Base-by-base conservation (phyloP, 495 filamentous ascomycete species). In the Podospora pseudocomata region DNA sequence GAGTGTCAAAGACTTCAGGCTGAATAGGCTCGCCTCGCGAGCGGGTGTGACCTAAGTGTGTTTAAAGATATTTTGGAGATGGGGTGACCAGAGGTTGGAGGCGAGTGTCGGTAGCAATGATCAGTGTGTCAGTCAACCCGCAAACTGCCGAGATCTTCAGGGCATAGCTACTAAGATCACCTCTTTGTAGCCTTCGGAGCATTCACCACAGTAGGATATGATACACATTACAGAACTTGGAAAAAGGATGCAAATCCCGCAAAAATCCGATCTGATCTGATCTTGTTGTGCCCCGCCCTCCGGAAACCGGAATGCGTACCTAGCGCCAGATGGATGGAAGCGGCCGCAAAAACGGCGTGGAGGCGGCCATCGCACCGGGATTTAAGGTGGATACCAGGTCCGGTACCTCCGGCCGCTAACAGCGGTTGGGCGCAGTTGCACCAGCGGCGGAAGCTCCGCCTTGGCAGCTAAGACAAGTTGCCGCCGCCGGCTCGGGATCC, bases 1-100 rank as follows among this genome's bases (percentile, higher is more conserved):
- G 39, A 49, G 39, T 49, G 39, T 18, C 15, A 16, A 16, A 16
- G 39, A 13, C 6, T 27, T 67, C 62, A 63, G 65, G 59, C 65
- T 67, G 62, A 67, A 67, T 32, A 13, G 39, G 13, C 39, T 49
- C 39, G 39, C 39, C 39, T 49, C 39, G 39, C 39, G 9, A 49
- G 39, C 15, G 39, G 39, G 39, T 49, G 39, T 49, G 39, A 49
- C 39, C 39, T 49, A 49, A 49, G 9, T 49, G 39, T 49, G 2
- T 49, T 49, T 49, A 49, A 49, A 49, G 39, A 49, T 49, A 11
- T 32, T 32, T 32, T 32, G 39, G 39, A 11, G 9, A 49, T 49
- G 20, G 20, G 20, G 20, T 23, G 20, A 23, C 20, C 20, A 49
- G 39, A 49, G 2, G 39, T 16, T 49, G 39, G 20, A 23, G 20